Evolutionary conservation across 2,329 filamentous ascomycete species (phyloP).

Genomic region (Parastagonospora avenae): DNA sequence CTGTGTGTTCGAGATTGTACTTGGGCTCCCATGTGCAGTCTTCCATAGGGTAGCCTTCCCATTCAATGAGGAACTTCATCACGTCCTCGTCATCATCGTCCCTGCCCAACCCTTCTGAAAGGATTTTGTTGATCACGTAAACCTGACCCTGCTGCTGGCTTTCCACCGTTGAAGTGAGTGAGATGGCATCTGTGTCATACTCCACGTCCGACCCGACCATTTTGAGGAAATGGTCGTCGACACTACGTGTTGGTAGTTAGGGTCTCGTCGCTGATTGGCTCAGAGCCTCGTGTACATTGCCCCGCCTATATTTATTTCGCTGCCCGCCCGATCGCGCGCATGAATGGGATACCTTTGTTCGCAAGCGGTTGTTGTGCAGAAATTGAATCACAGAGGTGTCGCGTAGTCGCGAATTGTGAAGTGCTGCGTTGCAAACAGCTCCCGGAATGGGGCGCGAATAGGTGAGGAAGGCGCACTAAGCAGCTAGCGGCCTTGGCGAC

Average conservation of each 20-base stretch:
- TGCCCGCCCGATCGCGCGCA: no score
- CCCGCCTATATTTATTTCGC: no score
- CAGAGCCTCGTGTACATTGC: background rate
- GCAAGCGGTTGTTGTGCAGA: no score
- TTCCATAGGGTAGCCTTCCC: constrained; percentile 63
- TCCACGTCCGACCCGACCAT: constrained; percentile 13
- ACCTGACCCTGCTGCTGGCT: constrained; percentile 5
- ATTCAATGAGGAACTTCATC: constrained; percentile 65
- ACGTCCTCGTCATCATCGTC: constrained; percentile 27
- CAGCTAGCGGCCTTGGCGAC: constrained; percentile 3
- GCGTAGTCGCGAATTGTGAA: no score
- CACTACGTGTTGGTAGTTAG: background rate
- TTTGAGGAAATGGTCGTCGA: constrained; percentile 1
- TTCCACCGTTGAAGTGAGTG: constrained; percentile 59
- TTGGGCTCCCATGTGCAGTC: constrained; percentile 40
- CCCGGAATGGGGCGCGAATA: no score
- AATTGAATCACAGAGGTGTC: no score
- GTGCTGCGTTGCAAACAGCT: no score
- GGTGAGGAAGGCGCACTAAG: background rate
- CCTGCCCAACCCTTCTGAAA: constrained; percentile 52
- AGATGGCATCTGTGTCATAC: constrained; percentile 57
- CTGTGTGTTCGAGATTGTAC: constrained; percentile 13
- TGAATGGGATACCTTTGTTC: no score
- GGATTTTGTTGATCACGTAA: constrained; percentile 29
- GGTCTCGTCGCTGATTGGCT: constrained; percentile 16